Conservation (phyloP, 768 basidiomycete species). For the Boletus coccyginus region DNA sequence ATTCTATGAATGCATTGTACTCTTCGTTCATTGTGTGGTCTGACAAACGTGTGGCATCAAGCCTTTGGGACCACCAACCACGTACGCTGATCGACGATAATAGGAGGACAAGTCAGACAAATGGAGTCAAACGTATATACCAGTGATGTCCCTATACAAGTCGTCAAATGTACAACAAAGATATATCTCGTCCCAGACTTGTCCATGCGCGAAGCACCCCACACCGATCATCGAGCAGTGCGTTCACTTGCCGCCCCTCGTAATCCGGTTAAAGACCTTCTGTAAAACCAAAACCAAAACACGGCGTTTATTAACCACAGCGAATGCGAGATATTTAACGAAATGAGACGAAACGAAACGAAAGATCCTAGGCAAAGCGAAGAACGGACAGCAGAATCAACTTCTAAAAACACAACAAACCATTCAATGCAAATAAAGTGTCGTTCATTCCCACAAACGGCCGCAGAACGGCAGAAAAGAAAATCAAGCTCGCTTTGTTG, state of each 20-base stretch:
- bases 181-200: neutral
- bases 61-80: neutral
- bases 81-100: neutral
- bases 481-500: constrained; percentile 13
- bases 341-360: neutral
- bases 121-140: neutral
- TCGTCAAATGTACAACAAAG: constrained; percentile 6
- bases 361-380: neutral
- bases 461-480: neutral
- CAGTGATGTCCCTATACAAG: constrained; percentile 1
- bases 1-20: constrained; percentile 11
- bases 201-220: neutral
- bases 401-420: neutral
- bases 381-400: neutral
- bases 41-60: neutral
- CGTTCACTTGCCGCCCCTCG: constrained; percentile 24
- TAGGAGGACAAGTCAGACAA: neutral
- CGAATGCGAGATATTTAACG: constrained; percentile 5
- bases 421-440: neutral
- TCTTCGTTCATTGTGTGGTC: neutral
- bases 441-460: neutral
- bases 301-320: constrained; percentile 23
- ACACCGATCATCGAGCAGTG: neutral
- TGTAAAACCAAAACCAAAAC: constrained; percentile 15
- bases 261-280: constrained; percentile 28